Percentiles rank a stretch among this genome's conserved stretches.
Evolutionary conservation across 148 eudicot genomes (phyloP).

Genomic region (Dianthus caryophyllus): DNA sequence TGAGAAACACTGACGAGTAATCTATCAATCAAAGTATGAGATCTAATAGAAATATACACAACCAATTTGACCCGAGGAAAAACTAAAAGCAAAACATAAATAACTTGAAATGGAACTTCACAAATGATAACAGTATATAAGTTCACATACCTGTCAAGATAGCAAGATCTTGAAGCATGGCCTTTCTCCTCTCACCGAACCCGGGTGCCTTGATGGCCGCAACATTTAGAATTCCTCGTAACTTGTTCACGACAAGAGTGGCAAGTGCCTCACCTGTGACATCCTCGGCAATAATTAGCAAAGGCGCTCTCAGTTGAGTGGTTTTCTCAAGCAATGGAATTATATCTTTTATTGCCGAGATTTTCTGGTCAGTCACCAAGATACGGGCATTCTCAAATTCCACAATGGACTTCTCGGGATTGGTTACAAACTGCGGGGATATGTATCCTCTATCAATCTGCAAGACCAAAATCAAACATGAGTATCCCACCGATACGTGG

Average conservation of each 20-base stretch:
- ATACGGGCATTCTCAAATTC: slow-evolving; percentile 93
- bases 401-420: slow-evolving; percentile 77
- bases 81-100: too few species aligned
- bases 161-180: slow-evolving; percentile 94
- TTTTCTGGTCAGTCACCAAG: slow-evolving; percentile 92
- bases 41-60: too few species aligned
- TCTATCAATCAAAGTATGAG: too few species aligned
- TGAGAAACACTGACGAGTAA: not conserved
- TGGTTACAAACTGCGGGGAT: slow-evolving; percentile 95
- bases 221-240: slow-evolving; percentile 84
- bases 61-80: too few species aligned
- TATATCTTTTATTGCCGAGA: slow-evolving; percentile 81
- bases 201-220: slow-evolving; percentile 99
- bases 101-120: not conserved
- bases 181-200: slow-evolving; percentile 96
- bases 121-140: not conserved
- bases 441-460: slow-evolving; percentile 97
- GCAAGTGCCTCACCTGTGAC: slow-evolving; percentile 95
- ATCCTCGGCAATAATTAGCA: slow-evolving; percentile 94
- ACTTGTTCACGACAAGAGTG: slow-evolving; percentile 91
- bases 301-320: slow-evolving; percentile 80
- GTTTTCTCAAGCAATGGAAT: slow-evolving; percentile 89
- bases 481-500: too few species aligned
- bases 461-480: slow-evolving; percentile 6
- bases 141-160: slow-evolving; percentile 66